Evolutionary conservation across 1,139 yeast genomes (phyloP).

Genomic region (Saccharomycopsis hybrid): DNA sequence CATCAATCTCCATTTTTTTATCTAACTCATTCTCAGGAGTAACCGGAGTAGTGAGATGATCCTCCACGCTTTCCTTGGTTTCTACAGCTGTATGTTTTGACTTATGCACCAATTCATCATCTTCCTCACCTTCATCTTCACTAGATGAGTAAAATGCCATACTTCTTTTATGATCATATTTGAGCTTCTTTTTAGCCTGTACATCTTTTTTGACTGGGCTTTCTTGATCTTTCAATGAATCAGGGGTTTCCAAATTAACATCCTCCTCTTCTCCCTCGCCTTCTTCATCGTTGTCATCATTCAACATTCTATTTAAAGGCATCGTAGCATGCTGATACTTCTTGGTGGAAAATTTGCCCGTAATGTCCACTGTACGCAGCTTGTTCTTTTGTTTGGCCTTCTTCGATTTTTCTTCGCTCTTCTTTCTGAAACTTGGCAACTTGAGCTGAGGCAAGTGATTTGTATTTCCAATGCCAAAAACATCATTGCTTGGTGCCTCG

Average conservation of each 20-base stretch:
- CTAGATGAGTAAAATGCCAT: slow-evolving; percentile 9
- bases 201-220: background rate
- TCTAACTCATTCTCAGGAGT: slow-evolving; percentile 1
- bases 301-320: slow-evolving; percentile 46
- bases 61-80: background rate
- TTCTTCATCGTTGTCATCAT: slow-evolving; percentile 33
- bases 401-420: slow-evolving; percentile 25
- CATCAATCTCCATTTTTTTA: background rate
- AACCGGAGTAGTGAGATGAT: background rate
- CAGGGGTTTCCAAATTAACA: slow-evolving; percentile 13
- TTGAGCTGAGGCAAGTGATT: slow-evolving; percentile 24
- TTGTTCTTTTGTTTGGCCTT: slow-evolving; percentile 25
- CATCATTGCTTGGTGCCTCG: slow-evolving; percentile 19
- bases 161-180: slow-evolving; percentile 1
- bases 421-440: slow-evolving; percentile 47
- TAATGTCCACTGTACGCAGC: slow-evolving; percentile 20
- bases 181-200: slow-evolving; percentile 4
- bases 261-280: slow-evolving; percentile 23
- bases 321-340: slow-evolving; percentile 26
- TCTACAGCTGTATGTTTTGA: background rate
- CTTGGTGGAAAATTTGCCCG: slow-evolving; percentile 18
- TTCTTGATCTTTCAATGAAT: slow-evolving; percentile 1
- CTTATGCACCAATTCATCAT: slow-evolving; percentile 1
- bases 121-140: slow-evolving; percentile 21
- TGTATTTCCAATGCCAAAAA: slow-evolving; percentile 18